Evolutionary conservation across 78 protist species (phyloP).

Genomic region (Dictyostelium citrinum): DNA sequence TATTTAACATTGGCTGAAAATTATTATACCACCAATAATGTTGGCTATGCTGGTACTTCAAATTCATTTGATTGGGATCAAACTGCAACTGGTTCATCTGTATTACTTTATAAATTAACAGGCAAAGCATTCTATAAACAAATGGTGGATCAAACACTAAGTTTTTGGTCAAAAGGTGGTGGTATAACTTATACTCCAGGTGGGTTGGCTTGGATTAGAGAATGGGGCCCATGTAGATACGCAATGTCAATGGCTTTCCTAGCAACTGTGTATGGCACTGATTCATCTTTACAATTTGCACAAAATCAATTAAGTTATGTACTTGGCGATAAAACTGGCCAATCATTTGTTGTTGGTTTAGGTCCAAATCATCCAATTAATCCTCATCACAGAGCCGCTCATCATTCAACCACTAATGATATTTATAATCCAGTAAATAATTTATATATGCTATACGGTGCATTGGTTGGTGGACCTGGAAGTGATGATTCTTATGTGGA

Average conservation of each 20-base stretch:
- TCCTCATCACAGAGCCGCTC: conserved; percentile 74
- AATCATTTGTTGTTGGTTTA: conserved; percentile 55
- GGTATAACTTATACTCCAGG: conserved; percentile 29
- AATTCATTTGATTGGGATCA: conserved; percentile 50
- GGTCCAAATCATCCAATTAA: conserved; percentile 60
- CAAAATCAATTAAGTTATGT: conserved; percentile 27
- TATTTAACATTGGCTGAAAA: conserved; percentile 3
- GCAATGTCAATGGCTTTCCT: conserved; percentile 36
- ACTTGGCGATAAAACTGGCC: conserved; percentile 31
- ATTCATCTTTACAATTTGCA: not conserved
- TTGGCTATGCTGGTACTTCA: not conserved
- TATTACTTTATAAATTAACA: conserved; percentile 12
- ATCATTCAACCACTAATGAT: conserved; percentile 45
- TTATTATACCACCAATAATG: not conserved
- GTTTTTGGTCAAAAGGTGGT: conserved; percentile 31
- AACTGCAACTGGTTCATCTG: conserved; percentile 2
- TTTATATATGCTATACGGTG: conserved; percentile 38
- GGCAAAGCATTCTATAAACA: not conserved
- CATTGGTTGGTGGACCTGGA: conserved; percentile 75
- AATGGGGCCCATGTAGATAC: conserved; percentile 70
- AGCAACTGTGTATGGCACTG: conserved; percentile 10
- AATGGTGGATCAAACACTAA: not conserved
- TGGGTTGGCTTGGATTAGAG: conserved; percentile 29
- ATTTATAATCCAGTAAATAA: conserved; percentile 58
- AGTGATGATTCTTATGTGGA: conserved; percentile 26